Base-by-base conservation (phyloP, 1,284 basidiomycete species). In the Termitomyces sp. region DNA sequence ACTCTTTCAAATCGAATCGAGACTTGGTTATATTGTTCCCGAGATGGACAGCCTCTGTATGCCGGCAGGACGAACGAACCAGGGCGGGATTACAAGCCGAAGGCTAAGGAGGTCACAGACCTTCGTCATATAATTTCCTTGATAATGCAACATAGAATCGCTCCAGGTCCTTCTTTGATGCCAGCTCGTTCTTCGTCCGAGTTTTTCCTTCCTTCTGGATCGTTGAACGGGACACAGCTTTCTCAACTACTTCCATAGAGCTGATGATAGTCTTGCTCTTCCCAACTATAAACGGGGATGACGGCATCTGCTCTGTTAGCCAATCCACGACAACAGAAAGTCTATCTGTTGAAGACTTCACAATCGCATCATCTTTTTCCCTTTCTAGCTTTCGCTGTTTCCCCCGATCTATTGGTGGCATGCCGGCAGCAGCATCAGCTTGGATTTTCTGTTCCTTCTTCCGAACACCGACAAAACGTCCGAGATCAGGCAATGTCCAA, bases 91-190 rank as follows among this genome's bases (percentile, higher is more conserved):
- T 15, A 21, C 38, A 30, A 21, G 2, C 17, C 24, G 45, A 40
- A 17, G 31, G 12, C 4, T 19, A n/a, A n/a, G 5, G 24, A 28
- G 21, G 26, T 69, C 74, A 92, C 62, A 92, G 64, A 17, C 90
- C 90, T 66, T 91, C 88, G 56, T 92, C 86, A 61, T 90, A 90
- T 70, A 92, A 68, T 70, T 87, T 90, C 66, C 84, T 80, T 57
- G 85, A 80, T 28, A 92, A 66, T 7, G 88, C 85, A 39, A 91
- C 74, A 65, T 90, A 91, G 66, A 92, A 88, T 60, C 81, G 72
- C 68, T 92, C 89, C 60, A 91, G 67, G 63, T 89, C 86, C 59
- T 77, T 74, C 69, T 83, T 83, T 52, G 73, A 78, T 56, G 72
- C 77, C 15, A 83, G 62, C 52, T 88, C 86, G 46, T 76, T 78